Evolutionary conservation across 495 filamentous ascomycete species (phyloP).

Genomic region (Acidiella bohemica): DNA sequence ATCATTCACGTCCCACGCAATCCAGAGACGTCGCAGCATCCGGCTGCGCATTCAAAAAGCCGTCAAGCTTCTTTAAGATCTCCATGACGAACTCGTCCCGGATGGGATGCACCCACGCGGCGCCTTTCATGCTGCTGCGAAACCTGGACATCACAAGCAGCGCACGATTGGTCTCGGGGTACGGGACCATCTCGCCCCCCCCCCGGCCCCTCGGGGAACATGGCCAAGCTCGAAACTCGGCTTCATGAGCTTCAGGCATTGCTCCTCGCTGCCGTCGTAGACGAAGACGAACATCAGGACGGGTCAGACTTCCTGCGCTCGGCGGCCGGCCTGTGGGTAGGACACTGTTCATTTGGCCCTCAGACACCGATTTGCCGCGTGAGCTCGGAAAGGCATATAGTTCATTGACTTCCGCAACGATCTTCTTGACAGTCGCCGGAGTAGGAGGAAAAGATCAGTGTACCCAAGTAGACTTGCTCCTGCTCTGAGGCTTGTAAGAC

Average conservation of each 20-base stretch:
- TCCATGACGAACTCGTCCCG: constrained; percentile 14
- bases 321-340: constrained; percentile 32
- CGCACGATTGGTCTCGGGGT: constrained; percentile 10
- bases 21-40: constrained; percentile 11
- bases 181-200: constrained; percentile 21
- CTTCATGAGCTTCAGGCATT: constrained; percentile 31
- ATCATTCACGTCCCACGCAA: constrained; percentile 22
- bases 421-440: constrained; percentile 25
- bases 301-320: constrained; percentile 21
- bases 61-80: constrained; percentile 13
- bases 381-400: constrained; percentile 9
- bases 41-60: constrained; percentile 13
- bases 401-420: constrained; percentile 33
- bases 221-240: constrained; percentile 20
- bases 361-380: constrained; percentile 10
- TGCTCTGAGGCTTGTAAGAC: constrained; percentile 36
- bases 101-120: constrained; percentile 21
- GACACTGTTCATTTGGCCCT: constrained; percentile 25
- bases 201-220: no score
- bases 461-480: constrained; percentile 35
- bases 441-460: constrained; percentile 32
- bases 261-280: constrained; percentile 38
- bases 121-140: constrained; percentile 22
- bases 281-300: constrained; percentile 32
- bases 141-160: constrained; percentile 8